phyloP scores from a whole-genome alignment of 176 grass and related monocot genomes.

The Oryza officinalis region DNA sequence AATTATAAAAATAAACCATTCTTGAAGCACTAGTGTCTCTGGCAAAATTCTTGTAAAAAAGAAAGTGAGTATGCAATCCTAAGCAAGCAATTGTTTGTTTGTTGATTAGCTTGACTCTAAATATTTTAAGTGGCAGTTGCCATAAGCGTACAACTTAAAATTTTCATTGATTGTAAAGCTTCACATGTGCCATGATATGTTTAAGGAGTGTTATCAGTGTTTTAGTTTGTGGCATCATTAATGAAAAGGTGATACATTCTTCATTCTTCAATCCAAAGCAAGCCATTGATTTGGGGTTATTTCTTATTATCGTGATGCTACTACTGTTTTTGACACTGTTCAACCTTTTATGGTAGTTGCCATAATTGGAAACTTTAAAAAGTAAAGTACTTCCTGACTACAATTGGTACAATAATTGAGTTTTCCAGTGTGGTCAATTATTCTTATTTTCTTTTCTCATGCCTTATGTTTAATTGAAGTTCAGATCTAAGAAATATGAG shows the following conservation, averaged over 20 bases:
- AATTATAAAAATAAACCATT: constrained; percentile 5
- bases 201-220: background rate
- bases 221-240: constrained; percentile 14
- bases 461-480: background rate
- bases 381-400: background rate
- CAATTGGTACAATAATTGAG: constrained; percentile 4
- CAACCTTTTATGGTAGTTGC: constrained; percentile 1
- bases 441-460: constrained; percentile 16
- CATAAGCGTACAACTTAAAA: background rate
- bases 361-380: constrained; percentile 22
- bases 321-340: background rate
- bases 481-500: too few species aligned
- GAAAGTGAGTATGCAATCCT: background rate
- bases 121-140: constrained; percentile 6
- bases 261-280: constrained; percentile 9
- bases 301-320: background rate
- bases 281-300: constrained; percentile 2
- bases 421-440: background rate
- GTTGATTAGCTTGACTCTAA: constrained; percentile 5
- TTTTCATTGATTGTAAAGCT: constrained; percentile 10
- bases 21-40: background rate
- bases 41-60: background rate
- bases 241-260: constrained; percentile 15
- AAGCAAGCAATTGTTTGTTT: constrained; percentile 24
- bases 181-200: background rate